Base-by-base conservation (phyloP, 2,329 filamentous ascomycete genomes). In the Phymatotrichopsis omnivora region DNA sequence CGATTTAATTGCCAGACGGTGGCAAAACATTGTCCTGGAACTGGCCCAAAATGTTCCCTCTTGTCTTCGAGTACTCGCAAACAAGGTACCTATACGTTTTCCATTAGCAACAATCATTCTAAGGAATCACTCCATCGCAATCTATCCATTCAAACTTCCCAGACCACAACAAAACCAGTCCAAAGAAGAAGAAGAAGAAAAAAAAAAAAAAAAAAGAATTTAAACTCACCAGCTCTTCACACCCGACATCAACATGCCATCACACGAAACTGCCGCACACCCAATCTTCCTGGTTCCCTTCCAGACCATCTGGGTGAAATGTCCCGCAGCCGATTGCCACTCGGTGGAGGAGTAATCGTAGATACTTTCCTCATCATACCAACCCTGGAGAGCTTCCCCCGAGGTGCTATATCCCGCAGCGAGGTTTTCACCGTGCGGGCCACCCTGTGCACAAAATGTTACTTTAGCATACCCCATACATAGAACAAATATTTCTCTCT, bases 401-500 rank as follows among this genome's bases (percentile, higher is more conserved):
- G 76, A 75, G n/a, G 67, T 62, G 2, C 64, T 60, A 49, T 75
- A 71, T 55, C 79, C 70, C 50, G 80, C 78, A 60, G 84, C 89
- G 48, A 96, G 80, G 73, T 96, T 98, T 69, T 98, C 91, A 53
- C 91, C 91, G 61, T 91, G 93, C 33, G 73, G 70, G 44, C 76
- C 76, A 39, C 68, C 70, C n/a, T n/a, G n/a, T n/a, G n/a, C n/a
- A n/a, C n/a, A n/a, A n/a, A n/a, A n/a, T n/a, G n/a, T n/a, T n/a
- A n/a, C n/a, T n/a, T n/a, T n/a, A n/a, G n/a, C n/a, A n/a, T n/a
- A n/a, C n/a, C n/a, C n/a, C n/a, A n/a, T n/a, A n/a, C n/a, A n/a
- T n/a, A n/a, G n/a, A n/a, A n/a, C n/a, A n/a, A n/a, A n/a, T n/a
- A n/a, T n/a, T n/a, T n/a, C n/a, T n/a, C n/a, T n/a, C n/a, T n/a